Conservation (phyloP, 2,329 filamentous ascomycete genomes). For the Colletotrichum trifolii region DNA sequence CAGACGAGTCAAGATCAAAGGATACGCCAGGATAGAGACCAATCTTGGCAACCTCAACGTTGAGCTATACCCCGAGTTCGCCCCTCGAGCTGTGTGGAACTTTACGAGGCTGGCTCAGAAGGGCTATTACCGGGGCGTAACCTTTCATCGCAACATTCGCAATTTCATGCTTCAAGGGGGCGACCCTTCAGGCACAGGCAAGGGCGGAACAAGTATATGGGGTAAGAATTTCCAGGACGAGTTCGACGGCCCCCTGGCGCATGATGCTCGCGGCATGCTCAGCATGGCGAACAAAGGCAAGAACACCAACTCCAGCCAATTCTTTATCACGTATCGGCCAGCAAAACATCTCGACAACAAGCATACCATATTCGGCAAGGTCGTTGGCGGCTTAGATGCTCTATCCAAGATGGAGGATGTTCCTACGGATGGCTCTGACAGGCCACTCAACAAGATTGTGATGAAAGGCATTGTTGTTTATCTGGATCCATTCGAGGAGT, state of each 20-base stretch:
- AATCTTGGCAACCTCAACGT: slow-evolving; percentile 86
- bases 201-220: slow-evolving; percentile 93
- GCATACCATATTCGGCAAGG: slow-evolving; percentile 93
- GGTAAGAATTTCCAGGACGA: slow-evolving; percentile 95
- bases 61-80: slow-evolving; percentile 90
- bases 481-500: slow-evolving; percentile 95
- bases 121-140: slow-evolving; percentile 86
- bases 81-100: slow-evolving; percentile 96
- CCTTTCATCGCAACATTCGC: slow-evolving; percentile 93
- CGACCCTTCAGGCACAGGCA: slow-evolving; percentile 90
- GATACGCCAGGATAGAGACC: slow-evolving; percentile 91
- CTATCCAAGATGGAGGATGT: slow-evolving; percentile 82
- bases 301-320: slow-evolving; percentile 95
- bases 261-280: slow-evolving; percentile 81
- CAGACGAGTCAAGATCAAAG: slow-evolving; percentile 87
- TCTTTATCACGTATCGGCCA: slow-evolving; percentile 90
- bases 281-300: slow-evolving; percentile 99
- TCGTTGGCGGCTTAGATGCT: slow-evolving; percentile 80
- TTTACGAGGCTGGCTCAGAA: slow-evolving; percentile 89
- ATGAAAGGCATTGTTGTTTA: slow-evolving; percentile 89
- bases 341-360: slow-evolving; percentile 91
- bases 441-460: slow-evolving; percentile 80
- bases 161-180: slow-evolving; percentile 99
- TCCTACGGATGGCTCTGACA: slow-evolving; percentile 78
- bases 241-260: slow-evolving; percentile 88